Base-by-base conservation (phyloP, 805 yeast species). In the Saccharomycopsis capsularis region DNA sequence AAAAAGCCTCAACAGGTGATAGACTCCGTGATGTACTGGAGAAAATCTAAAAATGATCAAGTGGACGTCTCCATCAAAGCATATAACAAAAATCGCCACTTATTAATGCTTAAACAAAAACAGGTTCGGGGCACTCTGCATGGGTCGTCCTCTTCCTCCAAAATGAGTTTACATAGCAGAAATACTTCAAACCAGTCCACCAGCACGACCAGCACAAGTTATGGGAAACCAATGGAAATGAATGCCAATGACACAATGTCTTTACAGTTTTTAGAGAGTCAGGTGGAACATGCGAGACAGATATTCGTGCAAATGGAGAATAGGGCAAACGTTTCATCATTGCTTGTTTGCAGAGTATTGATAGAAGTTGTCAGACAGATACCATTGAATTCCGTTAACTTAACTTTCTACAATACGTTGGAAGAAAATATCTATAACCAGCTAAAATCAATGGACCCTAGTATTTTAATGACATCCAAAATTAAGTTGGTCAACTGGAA, bases 21-120 rank as follows among this genome's bases (percentile, higher is more conserved):
- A 30, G 99, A 93, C 63, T 88, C 95, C 4, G 95, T 93, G 52
- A 90, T 93, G 98, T 90, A 86, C 62, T 93, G 99, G 99, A 75
- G 98, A 52, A 87, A 91, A 62, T 79, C 91, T 1, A 93, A 93
- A 63, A 81, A 95, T 13, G 98, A 91, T 7, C 44, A 35, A 25
- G 32, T 53, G 13, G 52, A 53, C 13, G 19, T 29, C 9, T 34
- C 52, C 23, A 27, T 44, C 25, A 42, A 44, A 19, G 48, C 41
- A 13, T 48, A 52, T 35, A 47, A 48, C 25, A 51, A 51, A 19
- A 40, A 51, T 25, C 40, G 45, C 19, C 51, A 47, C 29, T 24
- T 35, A 6, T 34, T 44, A 15, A 36, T 40, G 39, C 34, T 48
- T 18, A 44, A 40, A 24, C 51, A 44, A 34, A 47, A 40, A 40